Base-by-base conservation (phyloP, 768 basidiomycete species). In the Clathrus columnatus region DNA sequence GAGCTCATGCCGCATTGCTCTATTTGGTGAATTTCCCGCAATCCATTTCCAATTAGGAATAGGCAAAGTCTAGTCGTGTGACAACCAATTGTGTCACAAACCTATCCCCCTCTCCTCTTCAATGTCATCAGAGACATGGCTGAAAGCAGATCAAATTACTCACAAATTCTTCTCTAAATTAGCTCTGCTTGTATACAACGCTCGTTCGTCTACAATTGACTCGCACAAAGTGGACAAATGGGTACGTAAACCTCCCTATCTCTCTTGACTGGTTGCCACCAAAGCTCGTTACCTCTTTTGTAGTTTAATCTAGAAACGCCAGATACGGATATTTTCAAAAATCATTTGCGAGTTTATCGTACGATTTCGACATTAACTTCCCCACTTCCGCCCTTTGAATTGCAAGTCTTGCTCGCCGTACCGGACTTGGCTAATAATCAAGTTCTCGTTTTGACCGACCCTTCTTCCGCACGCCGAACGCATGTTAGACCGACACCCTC, bases 241-340 rank as follows among this genome's bases (percentile, higher is more conserved):
- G 88, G 87, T 90, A 49, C 57, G 86, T 72, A 1, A 23, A 36
- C 14, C 23, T 21, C 11, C 24, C 32, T 36, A 48, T 46, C 45
- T 54, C n/a, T 5, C 17, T 48, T 32, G 10, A 28, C 28, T 10
- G 46, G 20, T 50, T 44, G 42, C 48, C 11, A 36, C 26, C 14
- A 24, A 26, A 23, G 43, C 21, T 36, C 24, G 24, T 47, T 18
- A 47, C 28, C 11, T 51, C 57, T 36, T 57, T 41, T 50, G 50
- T 28, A 90, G 88, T 90, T 90, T 75, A 90, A 89, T 68, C 73
- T 90, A 51, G 87, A 89, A 69, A 87, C 81, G 1, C 84, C 83
- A 20, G 84, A 88, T 69, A 76, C 80, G 28, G 83, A 87, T 58
- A 62, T 74, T n/a, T 84, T 82, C 68, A 81, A 76, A 58, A 79